A percentile compares a stretch with the other conserved stretches of the same genome.
Evolutionary conservation across 768 basidiomycete genomes (phyloP).

Genomic region (Lentinula boryana): DNA sequence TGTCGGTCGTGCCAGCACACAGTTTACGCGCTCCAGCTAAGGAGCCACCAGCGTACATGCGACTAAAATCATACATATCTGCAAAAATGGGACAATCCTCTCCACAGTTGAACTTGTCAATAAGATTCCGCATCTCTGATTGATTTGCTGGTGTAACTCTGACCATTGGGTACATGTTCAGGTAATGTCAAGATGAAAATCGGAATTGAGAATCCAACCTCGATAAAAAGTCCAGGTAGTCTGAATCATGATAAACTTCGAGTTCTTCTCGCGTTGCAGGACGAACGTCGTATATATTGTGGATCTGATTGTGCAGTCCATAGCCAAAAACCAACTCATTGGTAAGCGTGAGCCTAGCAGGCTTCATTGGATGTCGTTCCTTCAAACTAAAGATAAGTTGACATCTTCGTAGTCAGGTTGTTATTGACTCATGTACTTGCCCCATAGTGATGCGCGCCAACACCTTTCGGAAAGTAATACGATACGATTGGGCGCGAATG

Average conservation of each 20-base stretch:
- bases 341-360: slow-evolving; percentile 91
- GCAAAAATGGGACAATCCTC: slow-evolving; percentile 97
- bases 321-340: slow-evolving; percentile 96
- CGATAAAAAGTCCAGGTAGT: slow-evolving; percentile 95
- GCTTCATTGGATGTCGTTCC: slow-evolving; percentile 99
- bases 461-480: slow-evolving; percentile 92
- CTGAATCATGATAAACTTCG: slow-evolving; percentile 86
- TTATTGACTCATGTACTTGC: slow-evolving; percentile 36
- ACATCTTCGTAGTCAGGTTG: background rate
- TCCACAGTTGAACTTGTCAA: slow-evolving; percentile 88
- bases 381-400: slow-evolving; percentile 22
- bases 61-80: slow-evolving; percentile 92
- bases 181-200: background rate
- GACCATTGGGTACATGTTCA: background rate
- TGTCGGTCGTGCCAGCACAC: slow-evolving; percentile 81
- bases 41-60: slow-evolving; percentile 90
- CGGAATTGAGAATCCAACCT: slow-evolving; percentile 41
- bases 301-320: slow-evolving; percentile 92
- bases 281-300: slow-evolving; percentile 85
- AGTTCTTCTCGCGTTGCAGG: slow-evolving; percentile 87
- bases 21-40: slow-evolving; percentile 89
- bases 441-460: slow-evolving; percentile 95
- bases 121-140: slow-evolving; percentile 64
- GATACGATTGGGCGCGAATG: slow-evolving; percentile 90
- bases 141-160: slow-evolving; percentile 80